Conservation (phyloP, 192 early-diverging fungal genomes). For the Podila verticillata region DNA sequence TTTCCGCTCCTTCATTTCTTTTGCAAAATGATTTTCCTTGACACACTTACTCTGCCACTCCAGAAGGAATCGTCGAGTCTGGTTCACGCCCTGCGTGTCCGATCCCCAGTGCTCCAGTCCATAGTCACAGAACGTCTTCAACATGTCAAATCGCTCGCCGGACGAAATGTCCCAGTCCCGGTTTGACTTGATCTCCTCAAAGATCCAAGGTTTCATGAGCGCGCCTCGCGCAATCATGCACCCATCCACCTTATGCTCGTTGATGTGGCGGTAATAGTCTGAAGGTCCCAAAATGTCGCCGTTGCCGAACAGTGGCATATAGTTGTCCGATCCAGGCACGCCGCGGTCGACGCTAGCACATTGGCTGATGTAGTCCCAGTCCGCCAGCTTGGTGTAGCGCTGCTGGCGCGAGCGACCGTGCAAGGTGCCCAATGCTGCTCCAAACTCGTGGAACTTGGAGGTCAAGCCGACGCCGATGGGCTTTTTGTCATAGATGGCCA, state of each 20-base stretch:
- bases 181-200: slow-evolving; percentile 90
- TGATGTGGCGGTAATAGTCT: slow-evolving; percentile 81
- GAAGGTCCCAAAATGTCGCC: slow-evolving; percentile 87
- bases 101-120: slow-evolving; percentile 98
- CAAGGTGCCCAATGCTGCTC: slow-evolving; percentile 57
- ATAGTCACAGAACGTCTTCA: slow-evolving; percentile 81
- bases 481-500: slow-evolving; percentile 69
- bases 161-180: slow-evolving; percentile 92
- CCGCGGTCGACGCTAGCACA: slow-evolving; percentile 54
- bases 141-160: slow-evolving; percentile 89
- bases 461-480: slow-evolving; percentile 80
- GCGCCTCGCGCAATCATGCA: slow-evolving; percentile 91
- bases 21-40: too few species aligned
- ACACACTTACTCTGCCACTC: slow-evolving; percentile 80
- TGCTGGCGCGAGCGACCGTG: slow-evolving; percentile 94
- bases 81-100: slow-evolving; percentile 87
- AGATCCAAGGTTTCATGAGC: slow-evolving; percentile 95
- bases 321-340: slow-evolving; percentile 66
- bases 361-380: slow-evolving; percentile 91
- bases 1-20: too few species aligned
- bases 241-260: slow-evolving; percentile 76
- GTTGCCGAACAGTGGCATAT: slow-evolving; percentile 64
- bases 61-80: slow-evolving; percentile 80
- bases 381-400: slow-evolving; percentile 88
- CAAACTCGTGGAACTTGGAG: slow-evolving; percentile 70